A percentile compares a stretch with the other conserved stretches of the same genome.
phyloP scores from a whole-genome alignment of 805 yeast species.

The Candida adriatica region DNA sequence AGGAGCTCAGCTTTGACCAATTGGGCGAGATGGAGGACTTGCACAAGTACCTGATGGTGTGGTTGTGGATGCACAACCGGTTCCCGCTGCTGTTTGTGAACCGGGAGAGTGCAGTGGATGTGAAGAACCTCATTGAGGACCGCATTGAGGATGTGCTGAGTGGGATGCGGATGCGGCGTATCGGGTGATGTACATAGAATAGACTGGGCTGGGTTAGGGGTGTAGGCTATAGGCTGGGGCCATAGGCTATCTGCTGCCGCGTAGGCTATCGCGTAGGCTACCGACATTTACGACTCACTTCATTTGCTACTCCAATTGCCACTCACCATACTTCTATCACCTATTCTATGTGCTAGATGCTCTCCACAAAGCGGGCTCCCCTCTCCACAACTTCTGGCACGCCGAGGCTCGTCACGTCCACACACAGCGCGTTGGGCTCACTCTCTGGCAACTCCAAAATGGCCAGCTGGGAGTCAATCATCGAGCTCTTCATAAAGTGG shows the following conservation, averaged over 20 bases:
- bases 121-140: slow-evolving; percentile 62
- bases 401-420: slow-evolving; percentile 22
- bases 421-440: slow-evolving; percentile 24
- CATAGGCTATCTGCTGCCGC: too few relatives aligned
- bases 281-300: too few relatives aligned
- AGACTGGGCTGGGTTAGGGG: too few relatives aligned
- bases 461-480: slow-evolving; percentile 75
- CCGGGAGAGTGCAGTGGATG: slow-evolving; percentile 61
- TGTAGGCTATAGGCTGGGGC: too few relatives aligned
- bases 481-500: slow-evolving; percentile 83
- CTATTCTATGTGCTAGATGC: too few relatives aligned
- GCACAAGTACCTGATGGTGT: slow-evolving; percentile 62
- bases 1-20: slow-evolving; percentile 1
- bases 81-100: slow-evolving; percentile 80
- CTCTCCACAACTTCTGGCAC: not conserved
- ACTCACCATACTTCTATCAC: too few relatives aligned
- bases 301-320: too few relatives aligned
- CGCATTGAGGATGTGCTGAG: slow-evolving; percentile 33
- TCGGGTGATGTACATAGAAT: slow-evolving; percentile 1
- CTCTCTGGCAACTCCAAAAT: slow-evolving; percentile 64
- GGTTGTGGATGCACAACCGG: slow-evolving; percentile 81
- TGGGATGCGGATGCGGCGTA: slow-evolving; percentile 7
- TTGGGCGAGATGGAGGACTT: slow-evolving; percentile 44
- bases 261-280: too few relatives aligned
- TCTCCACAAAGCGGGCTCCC: not conserved